Evolutionary conservation across 2,329 filamentous ascomycete genomes (phyloP).

Genomic region (Diaporthe citri): DNA sequence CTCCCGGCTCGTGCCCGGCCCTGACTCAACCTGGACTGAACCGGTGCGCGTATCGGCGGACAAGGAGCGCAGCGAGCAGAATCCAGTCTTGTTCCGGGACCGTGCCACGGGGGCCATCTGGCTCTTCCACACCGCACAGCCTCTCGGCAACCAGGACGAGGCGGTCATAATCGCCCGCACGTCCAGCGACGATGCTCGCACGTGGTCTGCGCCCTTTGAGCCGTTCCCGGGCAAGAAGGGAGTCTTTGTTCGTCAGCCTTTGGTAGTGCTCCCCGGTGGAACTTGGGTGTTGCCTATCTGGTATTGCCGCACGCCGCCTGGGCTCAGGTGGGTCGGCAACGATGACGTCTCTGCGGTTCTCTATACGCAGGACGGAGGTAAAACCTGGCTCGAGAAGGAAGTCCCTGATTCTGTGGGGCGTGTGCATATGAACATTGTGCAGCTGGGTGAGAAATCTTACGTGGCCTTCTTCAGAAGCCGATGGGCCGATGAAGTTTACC

Average conservation of each 20-base stretch:
- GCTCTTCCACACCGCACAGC: constrained; percentile 59
- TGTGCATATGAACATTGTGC: constrained; percentile 59
- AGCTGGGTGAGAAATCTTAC: constrained; percentile 46
- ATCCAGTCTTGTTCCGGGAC: constrained; percentile 55
- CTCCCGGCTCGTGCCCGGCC: constrained; percentile 50
- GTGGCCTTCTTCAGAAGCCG: constrained; percentile 57
- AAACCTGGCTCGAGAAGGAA: constrained; percentile 54
- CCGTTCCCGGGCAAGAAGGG: constrained; percentile 52
- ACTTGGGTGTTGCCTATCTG: constrained; percentile 58
- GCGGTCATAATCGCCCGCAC: constrained; percentile 53
- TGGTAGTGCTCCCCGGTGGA: constrained; percentile 52
- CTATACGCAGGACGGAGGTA: constrained; percentile 52
- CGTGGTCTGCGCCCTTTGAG: constrained; percentile 51
- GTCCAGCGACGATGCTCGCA: constrained; percentile 51
- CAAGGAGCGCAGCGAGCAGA: constrained; percentile 57
- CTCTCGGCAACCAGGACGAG: constrained; percentile 58
- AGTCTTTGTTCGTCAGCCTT: constrained; percentile 57
- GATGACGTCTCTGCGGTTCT: constrained; percentile 57
- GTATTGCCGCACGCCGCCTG: constrained; percentile 55
- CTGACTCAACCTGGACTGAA: constrained; percentile 47
- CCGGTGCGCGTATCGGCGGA: constrained; percentile 55
- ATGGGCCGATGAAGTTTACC: constrained; percentile 59
- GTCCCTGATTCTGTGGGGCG: constrained; percentile 53
- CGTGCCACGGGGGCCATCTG: constrained; percentile 48
- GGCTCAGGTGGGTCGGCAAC: constrained; percentile 58